These are phyloP conservation scores for Scenedesmus sp. DNA, from an alignment of 163 green algal genomes.

Conservation along the genomic window DNA sequence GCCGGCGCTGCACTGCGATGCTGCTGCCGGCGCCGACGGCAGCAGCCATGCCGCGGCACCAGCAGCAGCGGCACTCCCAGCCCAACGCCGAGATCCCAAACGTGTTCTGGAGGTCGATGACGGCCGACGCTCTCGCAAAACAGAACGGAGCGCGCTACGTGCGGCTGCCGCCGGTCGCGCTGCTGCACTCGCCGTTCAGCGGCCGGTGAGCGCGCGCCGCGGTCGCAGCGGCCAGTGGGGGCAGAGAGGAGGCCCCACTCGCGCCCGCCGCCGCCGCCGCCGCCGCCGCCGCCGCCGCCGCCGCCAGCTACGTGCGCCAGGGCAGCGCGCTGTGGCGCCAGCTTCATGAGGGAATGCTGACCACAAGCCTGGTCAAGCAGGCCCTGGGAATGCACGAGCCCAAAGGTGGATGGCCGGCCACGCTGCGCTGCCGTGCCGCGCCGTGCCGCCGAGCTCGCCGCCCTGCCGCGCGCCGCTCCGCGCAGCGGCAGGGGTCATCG, in stretches of 20 bases:
- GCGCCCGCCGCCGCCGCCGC: not conserved
- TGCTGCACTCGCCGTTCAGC: not conserved
- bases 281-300: not conserved
- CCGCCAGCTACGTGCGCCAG: conserved; percentile 28
- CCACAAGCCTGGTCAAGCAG: conserved; percentile 29
- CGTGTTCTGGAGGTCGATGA: conserved; percentile 29
- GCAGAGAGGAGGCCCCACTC: not conserved
- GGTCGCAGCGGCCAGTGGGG: too few species aligned
- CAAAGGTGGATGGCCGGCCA: too few species aligned
- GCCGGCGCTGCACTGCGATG: too few species aligned
- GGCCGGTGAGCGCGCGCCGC: not conserved
- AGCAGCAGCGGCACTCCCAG: too few species aligned
- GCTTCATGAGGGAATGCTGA: conserved; percentile 40
- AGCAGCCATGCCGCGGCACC: too few species aligned
- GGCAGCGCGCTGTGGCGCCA: conserved; percentile 17
- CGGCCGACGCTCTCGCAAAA: conserved; percentile 1
- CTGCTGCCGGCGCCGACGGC: too few species aligned
- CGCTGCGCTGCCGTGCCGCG: too few species aligned
- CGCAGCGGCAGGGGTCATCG: conserved; percentile 23
- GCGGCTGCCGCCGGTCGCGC: conserved; percentile 15
- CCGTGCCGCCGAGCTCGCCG: too few species aligned
- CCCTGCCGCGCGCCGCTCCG: too few species aligned
- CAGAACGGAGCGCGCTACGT: conserved; percentile 19
- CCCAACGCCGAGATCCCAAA: conserved; percentile 17
- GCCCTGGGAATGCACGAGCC: conserved; percentile 34